Percentiles rank a stretch among this genome's conserved stretches.
Evolutionary conservation across 2,329 filamentous ascomycete species (phyloP).

Genomic region (Arthrinium phaeospermum): DNA sequence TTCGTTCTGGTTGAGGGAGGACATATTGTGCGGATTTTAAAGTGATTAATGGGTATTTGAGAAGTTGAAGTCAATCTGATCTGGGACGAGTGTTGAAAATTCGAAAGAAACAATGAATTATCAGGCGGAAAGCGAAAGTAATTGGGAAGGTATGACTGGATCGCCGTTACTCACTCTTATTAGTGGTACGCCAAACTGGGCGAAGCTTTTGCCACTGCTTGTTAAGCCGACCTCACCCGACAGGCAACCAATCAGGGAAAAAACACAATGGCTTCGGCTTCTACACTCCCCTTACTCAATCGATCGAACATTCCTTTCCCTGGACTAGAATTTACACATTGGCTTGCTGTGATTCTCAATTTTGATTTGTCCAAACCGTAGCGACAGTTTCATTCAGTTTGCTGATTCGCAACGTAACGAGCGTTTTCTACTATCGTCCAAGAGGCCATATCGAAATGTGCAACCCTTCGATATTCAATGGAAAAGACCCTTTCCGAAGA

Average conservation of each 20-base stretch:
- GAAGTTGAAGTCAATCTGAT: background rate
- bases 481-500: background rate
- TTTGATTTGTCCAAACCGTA: too few relatives aligned
- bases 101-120: too few relatives aligned
- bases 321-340: too few relatives aligned
- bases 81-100: background rate
- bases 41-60: background rate
- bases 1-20: slow-evolving; percentile 7
- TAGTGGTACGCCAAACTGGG: background rate
- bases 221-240: slow-evolving; percentile 16
- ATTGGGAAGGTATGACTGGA: background rate
- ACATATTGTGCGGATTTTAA: background rate
- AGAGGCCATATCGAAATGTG: background rate
- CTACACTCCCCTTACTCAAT: background rate
- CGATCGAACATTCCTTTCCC: background rate
- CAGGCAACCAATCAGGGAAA: background rate
- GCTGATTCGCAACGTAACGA: background rate
- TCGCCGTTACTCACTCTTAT: background rate
- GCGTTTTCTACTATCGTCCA: background rate
- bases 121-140: background rate
- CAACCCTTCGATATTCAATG: background rate
- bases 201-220: slow-evolving; percentile 11
- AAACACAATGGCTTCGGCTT: background rate
- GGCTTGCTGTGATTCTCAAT: too few relatives aligned
- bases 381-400: too few relatives aligned